Evolutionary conservation across 2,329 filamentous ascomycete genomes (phyloP), one percentile per base, ranked within the genome.

Genomic region (Epichloe festucae): DNA sequence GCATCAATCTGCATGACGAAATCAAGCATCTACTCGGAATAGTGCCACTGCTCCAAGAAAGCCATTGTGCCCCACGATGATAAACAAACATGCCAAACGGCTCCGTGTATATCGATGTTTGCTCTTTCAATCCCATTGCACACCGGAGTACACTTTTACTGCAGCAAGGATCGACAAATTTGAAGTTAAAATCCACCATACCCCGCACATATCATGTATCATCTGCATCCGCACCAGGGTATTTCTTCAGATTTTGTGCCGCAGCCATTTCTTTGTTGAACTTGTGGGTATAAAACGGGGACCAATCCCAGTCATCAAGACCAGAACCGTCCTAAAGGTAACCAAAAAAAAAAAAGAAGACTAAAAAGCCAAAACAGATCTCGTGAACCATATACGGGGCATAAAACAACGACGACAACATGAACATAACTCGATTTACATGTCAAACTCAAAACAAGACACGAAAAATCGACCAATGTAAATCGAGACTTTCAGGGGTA

Each of bases 401-500:
- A 42, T 50, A 35, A 57, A 55, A 48, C 5, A 27, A 31, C 10
- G 6, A 31, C 10, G 6, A 57, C 52, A 57, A 45, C 50, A 49
- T 54, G 46, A 41, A 56, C 48, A 56, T 51, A 52, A 49, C 23
- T 39, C 38, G 15, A 40, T 36, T 50, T 38, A 48, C 48, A 52
- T 34, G 42, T 46, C 19, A 17, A 46, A 48, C 35, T 46, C 35
- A 10, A 23, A 46, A 46, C 5, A 41, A 39, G 7, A 51, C 36
- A 36, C 40, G 31, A 51, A 23, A 46, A 43, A 14, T 19, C 40
- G 44, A 48, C 43, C 27, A 21, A 27, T 50, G 21, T 34, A 58
- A 49, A 54, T 56, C 57, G 56, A 56, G 57, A 61, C 56, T 51
- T 54, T 55, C 70, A 69, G 65, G 71, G 73, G 73, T 76, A 78